These are phyloP conservation scores for Nicotiana undulata DNA, from an alignment of 257 asterid genomes.

Conservation along the genomic window DNA sequence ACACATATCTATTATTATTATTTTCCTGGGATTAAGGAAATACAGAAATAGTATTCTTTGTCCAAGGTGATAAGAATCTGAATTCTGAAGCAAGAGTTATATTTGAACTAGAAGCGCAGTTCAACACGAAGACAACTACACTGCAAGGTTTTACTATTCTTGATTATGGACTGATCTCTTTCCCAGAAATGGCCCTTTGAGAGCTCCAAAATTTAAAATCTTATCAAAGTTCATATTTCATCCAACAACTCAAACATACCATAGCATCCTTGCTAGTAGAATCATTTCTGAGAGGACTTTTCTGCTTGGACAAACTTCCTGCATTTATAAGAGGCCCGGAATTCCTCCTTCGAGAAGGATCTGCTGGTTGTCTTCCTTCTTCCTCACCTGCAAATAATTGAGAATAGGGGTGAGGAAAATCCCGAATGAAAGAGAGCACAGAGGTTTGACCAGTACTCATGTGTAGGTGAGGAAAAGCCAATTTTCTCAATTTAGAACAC, in stretches of 20 bases:
- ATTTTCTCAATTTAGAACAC: background rate
- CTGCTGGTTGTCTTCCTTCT: conserved; percentile 69
- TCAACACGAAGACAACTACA: background rate
- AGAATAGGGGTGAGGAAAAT: background rate
- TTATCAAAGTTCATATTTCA: background rate
- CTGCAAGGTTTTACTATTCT: background rate
- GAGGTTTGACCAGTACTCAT: background rate
- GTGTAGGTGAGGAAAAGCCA: background rate
- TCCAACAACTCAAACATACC: conserved; percentile 36
- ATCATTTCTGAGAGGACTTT: conserved; percentile 71
- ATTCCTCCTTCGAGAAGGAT: conserved; percentile 59
- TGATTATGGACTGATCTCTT: background rate
- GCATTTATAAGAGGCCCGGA: conserved; percentile 52
- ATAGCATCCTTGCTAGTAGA: conserved; percentile 72
- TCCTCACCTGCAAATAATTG: conserved; percentile 49
- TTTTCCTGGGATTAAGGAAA: background rate
- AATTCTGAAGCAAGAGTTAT: conserved; percentile 1
- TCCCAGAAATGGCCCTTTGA: background rate
- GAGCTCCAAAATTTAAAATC: background rate
- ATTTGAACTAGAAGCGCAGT: background rate
- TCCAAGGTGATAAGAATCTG: background rate
- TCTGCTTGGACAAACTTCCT: conserved; percentile 58
- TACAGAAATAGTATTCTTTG: background rate
- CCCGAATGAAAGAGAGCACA: background rate
- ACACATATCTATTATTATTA: background rate